Percentiles rank a stretch among this genome's conserved stretches.
These are phyloP conservation scores for Fusarium cicatricum DNA, from an alignment of 2,329 filamentous ascomycete genomes.

Conservation along the genomic window DNA sequence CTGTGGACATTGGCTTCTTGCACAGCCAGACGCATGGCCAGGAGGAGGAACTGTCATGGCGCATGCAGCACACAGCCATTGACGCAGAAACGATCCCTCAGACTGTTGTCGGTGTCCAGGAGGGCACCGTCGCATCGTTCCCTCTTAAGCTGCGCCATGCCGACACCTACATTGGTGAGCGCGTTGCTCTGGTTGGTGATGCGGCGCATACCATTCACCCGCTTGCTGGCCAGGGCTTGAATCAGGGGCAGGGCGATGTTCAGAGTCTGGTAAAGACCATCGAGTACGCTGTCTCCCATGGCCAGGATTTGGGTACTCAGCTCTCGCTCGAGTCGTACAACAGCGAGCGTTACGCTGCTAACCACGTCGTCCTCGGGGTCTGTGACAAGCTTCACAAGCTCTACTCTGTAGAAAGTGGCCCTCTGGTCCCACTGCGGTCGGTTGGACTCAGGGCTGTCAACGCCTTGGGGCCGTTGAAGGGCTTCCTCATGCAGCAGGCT, in stretches of 20 bases:
- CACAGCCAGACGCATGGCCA: constrained; percentile 69
- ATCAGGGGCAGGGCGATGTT: constrained; percentile 90
- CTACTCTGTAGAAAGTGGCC: constrained; percentile 82
- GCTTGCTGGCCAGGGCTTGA: constrained; percentile 91
- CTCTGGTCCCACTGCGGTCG: constrained; percentile 81
- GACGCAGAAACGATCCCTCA: constrained; percentile 68
- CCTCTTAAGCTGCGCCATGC: constrained; percentile 91
- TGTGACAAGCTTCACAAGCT: constrained; percentile 93
- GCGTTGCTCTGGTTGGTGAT: constrained; percentile 92
- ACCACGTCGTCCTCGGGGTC: constrained; percentile 79
- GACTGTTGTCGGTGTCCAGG: constrained; percentile 74
- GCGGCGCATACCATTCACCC: constrained; percentile 96
- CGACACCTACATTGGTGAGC: constrained; percentile 89
- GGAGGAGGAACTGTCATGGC: constrained; percentile 84
- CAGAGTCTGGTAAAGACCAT: constrained; percentile 80
- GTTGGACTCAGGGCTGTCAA: constrained; percentile 81
- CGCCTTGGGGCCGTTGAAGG: constrained; percentile 77
- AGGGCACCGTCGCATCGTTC: constrained; percentile 85
- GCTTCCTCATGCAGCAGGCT: constrained; percentile 82
- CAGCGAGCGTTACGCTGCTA: constrained; percentile 80
- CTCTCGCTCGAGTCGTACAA: constrained; percentile 85
- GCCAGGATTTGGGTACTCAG: constrained; percentile 84
- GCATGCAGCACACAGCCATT: constrained; percentile 73
- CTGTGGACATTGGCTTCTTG: constrained; percentile 84
- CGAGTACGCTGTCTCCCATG: constrained; percentile 78